Conservation (phyloP, 805 yeast genomes). For the Yarrowia sp. region DNA sequence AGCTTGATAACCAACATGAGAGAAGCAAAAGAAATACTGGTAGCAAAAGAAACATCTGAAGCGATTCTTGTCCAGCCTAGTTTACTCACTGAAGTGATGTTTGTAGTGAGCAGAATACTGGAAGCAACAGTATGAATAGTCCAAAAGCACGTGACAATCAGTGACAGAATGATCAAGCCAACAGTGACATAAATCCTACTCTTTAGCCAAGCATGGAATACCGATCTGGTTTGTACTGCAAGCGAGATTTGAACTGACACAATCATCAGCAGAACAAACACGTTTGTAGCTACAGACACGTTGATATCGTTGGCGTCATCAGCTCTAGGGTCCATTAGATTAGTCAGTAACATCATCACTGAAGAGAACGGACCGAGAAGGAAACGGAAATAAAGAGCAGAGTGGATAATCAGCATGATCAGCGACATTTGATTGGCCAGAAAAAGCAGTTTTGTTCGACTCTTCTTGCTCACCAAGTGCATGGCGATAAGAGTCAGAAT, state of each 20-base stretch:
- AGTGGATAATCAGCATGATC: not conserved
- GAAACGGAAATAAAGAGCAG: not conserved
- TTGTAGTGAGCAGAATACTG: not conserved
- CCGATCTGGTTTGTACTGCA: not conserved
- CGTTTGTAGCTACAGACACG: constrained; percentile 4
- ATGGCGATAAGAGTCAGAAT: constrained; percentile 2
- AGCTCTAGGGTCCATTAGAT: not conserved
- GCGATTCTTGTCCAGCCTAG: constrained; percentile 1
- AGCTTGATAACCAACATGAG: constrained; percentile 63
- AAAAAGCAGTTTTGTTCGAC: constrained; percentile 1
- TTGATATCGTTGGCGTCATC: not conserved
- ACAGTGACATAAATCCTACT: not conserved
- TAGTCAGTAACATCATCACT: not conserved
- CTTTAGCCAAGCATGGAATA: constrained; percentile 15
- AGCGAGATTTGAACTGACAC: not conserved
- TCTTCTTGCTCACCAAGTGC: not conserved
- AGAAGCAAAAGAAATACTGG: constrained; percentile 63
- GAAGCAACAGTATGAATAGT: not conserved
- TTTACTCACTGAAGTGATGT: not conserved
- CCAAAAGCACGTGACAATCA: not conserved
- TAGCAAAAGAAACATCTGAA: constrained; percentile 47
- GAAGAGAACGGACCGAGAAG: constrained; percentile 3
- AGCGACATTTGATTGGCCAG: constrained; percentile 8
- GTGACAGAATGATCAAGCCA: not conserved
- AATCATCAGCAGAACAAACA: constrained; percentile 3